Percentiles rank a stretch among this genome's conserved stretches.
Conservation (phyloP, 2,329 filamentous ascomycete species). For the Ophioceras dolichostomum region DNA sequence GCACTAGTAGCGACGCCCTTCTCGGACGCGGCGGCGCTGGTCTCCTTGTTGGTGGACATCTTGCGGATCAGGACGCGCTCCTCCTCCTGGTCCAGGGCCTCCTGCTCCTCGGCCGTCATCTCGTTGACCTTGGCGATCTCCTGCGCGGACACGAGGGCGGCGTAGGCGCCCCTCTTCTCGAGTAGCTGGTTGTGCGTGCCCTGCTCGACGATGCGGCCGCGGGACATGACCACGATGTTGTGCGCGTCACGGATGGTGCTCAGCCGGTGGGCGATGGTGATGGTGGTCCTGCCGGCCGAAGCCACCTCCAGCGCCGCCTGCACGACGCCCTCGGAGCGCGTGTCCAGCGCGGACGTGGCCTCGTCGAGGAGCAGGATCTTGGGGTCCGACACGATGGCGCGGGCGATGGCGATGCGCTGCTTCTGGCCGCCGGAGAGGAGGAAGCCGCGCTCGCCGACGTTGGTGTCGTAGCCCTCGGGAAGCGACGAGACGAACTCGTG, state of each 20-base stretch:
- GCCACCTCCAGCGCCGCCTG: conserved; percentile 86
- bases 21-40: neutral
- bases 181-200: conserved; percentile 77
- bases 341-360: conserved; percentile 87
- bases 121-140: conserved; percentile 56
- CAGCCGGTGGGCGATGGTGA: conserved; percentile 88
- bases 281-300: conserved; percentile 77
- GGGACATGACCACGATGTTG: conserved; percentile 88
- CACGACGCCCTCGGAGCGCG: conserved; percentile 87
- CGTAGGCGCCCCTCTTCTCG: conserved; percentile 60
- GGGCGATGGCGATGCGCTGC: conserved; percentile 88
- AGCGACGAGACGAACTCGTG: conserved; percentile 79
- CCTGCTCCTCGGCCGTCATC: conserved; percentile 36
- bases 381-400: conserved; percentile 81
- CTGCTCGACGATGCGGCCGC: conserved; percentile 82
- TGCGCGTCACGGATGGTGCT: conserved; percentile 91
- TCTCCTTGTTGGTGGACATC: conserved; percentile 26
- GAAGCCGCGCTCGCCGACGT: conserved; percentile 92
- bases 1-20: conserved; percentile 9
- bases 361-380: conserved; percentile 91
- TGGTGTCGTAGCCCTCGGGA: conserved; percentile 82
- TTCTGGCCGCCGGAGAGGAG: conserved; percentile 91
- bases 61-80: conserved; percentile 40
- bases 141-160: conserved; percentile 77
- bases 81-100: conserved; percentile 34